Base-by-base conservation (phyloP, 1,139 yeast species). In the Geotrichum klebahnii region DNA sequence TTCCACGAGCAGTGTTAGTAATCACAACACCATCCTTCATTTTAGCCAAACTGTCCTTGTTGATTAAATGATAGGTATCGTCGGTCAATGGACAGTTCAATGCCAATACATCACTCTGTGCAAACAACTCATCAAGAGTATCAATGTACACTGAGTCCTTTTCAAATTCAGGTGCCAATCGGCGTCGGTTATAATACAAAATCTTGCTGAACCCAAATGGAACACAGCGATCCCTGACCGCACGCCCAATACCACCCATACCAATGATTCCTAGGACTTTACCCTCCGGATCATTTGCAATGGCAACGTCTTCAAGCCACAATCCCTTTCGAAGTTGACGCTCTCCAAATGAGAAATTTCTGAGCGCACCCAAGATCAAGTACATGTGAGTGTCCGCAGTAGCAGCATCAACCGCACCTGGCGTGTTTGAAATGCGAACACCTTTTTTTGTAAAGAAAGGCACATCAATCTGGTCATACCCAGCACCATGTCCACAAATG, bases 401-500 rank as follows among this genome's bases (percentile, higher is more conserved):
- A 17, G 92, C 86, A 5, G 75, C 82, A 58, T 81, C 84, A 5
- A 83, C 90, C 1, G 86, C 79, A 1, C 70, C 70, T 1, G 89
- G 85, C 24, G 83, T 82, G 64, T 83, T 82, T n/a, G 85, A 77
- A 16, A 83, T 67, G 64, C 80, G 84, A 52, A 84, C 77, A 26
- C 76, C 75, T 37, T 71, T 67, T 16, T 66, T 68, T 12, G 76
- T 70, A 58, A 77, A 74, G 16, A 79, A 74, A 20, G 68, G 71
- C 19, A 77, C 74, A 55, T 79, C 80, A 47, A 81, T 69, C 37
- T 61, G 54, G 64, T 92, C 97, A 66, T 92, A 92, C 4, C 98
- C 97, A 0, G 98, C 98, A 51, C 97, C 97, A 59, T 79, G 76
- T 67, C 88, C 95, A 59, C 85, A 75, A 19, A 92, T 73, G 12